These are phyloP conservation scores for Dactylellina leptospora DNA, from an alignment of 2,329 filamentous ascomycete genomes.

Conservation along the genomic window DNA sequence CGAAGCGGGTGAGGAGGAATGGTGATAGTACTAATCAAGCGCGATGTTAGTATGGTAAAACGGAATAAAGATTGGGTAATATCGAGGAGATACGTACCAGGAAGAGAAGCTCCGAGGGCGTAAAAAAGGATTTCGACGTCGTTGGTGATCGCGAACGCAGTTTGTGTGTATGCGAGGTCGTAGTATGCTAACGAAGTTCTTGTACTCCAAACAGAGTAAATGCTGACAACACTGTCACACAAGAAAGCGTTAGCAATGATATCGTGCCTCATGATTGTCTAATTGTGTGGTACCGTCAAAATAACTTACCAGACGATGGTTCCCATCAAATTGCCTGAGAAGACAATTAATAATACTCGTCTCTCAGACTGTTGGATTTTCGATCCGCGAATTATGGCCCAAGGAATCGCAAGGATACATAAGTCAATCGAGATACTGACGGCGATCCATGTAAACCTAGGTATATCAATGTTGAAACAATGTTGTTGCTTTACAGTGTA, in stretches of 20 bases:
- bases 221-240: conserved; percentile 47
- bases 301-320: conserved; percentile 57
- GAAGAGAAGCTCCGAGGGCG: conserved; percentile 58
- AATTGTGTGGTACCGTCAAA: neutral
- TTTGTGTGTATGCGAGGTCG: conserved; percentile 56
- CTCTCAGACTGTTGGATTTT: conserved; percentile 56
- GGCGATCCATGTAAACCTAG: conserved; percentile 58
- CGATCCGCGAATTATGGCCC: conserved; percentile 55
- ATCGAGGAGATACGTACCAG: conserved; percentile 35
- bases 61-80: neutral
- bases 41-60: neutral
- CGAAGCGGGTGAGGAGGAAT: conserved; percentile 46
- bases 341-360: conserved; percentile 57
- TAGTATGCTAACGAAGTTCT: conserved; percentile 36
- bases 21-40: conserved; percentile 31
- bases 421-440: conserved; percentile 57
- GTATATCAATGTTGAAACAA: conserved; percentile 58
- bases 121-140: conserved; percentile 58
- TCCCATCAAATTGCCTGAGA: conserved; percentile 57
- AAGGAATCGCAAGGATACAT: conserved; percentile 56
- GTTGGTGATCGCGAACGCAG: conserved; percentile 57
- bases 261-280: neutral
- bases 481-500: conserved; percentile 54
- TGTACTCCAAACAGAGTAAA: conserved; percentile 50
- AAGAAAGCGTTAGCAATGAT: too few relatives aligned